Conservation (phyloP, 2,329 filamentous ascomycete species). For the Neofusicoccum kwambonambiense region DNA sequence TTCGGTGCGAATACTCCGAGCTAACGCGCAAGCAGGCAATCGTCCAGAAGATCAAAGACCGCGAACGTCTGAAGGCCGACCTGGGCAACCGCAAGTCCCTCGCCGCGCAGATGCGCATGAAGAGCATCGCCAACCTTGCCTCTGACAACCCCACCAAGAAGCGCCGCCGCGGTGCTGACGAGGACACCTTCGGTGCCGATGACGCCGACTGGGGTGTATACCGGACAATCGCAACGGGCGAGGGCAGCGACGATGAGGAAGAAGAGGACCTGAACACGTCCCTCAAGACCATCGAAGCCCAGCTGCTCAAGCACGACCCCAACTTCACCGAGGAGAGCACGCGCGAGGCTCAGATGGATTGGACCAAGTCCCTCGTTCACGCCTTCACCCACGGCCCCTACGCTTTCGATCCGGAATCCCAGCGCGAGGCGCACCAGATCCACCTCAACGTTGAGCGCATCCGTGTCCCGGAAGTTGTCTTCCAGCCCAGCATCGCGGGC, state of each 20-base stretch:
- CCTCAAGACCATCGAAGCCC: conserved; percentile 75
- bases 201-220: conserved; percentile 99
- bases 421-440: conserved; percentile 79
- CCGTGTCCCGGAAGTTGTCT: conserved; percentile 87
- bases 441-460: conserved; percentile 97
- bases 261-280: conserved; percentile 78
- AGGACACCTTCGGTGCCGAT: conserved; percentile 95
- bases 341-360: conserved; percentile 87
- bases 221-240: conserved; percentile 82
- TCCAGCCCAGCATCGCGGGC: conserved; percentile 88
- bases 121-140: conserved; percentile 92
- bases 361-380: conserved; percentile 88
- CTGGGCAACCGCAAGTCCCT: conserved; percentile 95
- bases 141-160: conserved; percentile 84
- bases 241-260: conserved; percentile 80
- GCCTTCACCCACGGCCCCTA: conserved; percentile 86
- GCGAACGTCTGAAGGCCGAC: conserved; percentile 88
- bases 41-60: conserved; percentile 83
- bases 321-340: conserved; percentile 91
- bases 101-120: conserved; percentile 96
- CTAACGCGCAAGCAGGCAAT: conserved; percentile 53
- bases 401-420: conserved; percentile 77
- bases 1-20: conserved; percentile 1
- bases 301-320: conserved; percentile 82
- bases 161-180: conserved; percentile 80